Conservation (phyloP, 768 basidiomycete species). For the Tulasnella sp. region DNA sequence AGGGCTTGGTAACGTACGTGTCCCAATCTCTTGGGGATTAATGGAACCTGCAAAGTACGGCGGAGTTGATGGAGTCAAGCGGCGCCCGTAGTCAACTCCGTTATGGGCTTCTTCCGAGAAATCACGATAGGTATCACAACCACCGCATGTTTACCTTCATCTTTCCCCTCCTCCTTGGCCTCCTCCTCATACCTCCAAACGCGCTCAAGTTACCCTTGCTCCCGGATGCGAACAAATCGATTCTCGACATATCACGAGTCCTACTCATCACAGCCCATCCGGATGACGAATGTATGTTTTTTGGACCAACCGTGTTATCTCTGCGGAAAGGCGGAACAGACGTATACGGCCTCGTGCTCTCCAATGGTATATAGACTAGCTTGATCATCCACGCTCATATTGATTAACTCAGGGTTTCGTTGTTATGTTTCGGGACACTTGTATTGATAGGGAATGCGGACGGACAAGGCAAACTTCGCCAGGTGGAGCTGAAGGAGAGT, state of each 20-base stretch:
- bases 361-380: slow-evolving; percentile 32
- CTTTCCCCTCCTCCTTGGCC: background rate
- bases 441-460: slow-evolving; percentile 50
- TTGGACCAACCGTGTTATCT: slow-evolving; percentile 65
- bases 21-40: too few species aligned
- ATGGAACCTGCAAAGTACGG: too few species aligned
- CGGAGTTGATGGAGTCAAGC: too few species aligned
- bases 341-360: slow-evolving; percentile 59
- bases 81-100: too few species aligned
- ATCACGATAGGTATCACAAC: too few species aligned
- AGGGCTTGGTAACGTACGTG: too few species aligned
- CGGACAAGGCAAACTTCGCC: slow-evolving; percentile 52
- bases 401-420: background rate
- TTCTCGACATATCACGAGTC: background rate
- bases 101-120: too few species aligned
- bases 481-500: slow-evolving; percentile 46
- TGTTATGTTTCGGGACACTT: background rate
- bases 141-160: background rate
- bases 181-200: background rate
- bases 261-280: slow-evolving; percentile 84
- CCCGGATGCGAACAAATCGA: background rate
- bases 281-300: slow-evolving; percentile 92
- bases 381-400: background rate
- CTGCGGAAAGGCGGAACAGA: slow-evolving; percentile 31
- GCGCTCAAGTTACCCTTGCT: background rate